Evolutionary conservation across 148 eudicot genomes (phyloP).

Genomic region (Fagopyrum esculentum): DNA sequence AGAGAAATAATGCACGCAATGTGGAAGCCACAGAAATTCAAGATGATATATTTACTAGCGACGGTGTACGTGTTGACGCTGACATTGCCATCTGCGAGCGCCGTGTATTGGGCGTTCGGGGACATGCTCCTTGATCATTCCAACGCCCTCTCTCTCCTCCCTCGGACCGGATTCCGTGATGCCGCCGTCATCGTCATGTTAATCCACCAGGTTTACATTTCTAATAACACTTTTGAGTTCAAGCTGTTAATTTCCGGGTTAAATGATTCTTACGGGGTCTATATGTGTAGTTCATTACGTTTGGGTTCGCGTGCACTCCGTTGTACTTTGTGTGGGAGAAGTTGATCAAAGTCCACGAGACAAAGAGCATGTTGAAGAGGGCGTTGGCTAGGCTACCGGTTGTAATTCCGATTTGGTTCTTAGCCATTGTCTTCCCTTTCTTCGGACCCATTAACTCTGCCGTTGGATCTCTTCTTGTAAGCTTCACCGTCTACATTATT

Average conservation of each 20-base stretch:
- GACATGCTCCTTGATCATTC: constrained; percentile 60
- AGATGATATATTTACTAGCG: constrained; percentile 57
- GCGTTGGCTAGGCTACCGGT: constrained; percentile 72
- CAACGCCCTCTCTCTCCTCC: constrained; percentile 66
- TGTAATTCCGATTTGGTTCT: constrained; percentile 73
- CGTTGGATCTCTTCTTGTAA: constrained; percentile 74
- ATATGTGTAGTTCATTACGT: constrained; percentile 61
- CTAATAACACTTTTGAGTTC: constrained; percentile 1
- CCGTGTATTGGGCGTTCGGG: constrained; percentile 87
- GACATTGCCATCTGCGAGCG: constrained; percentile 76
- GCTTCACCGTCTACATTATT: constrained; percentile 82
- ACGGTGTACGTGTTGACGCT: constrained; percentile 71
- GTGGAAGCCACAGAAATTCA: constrained; percentile 90
- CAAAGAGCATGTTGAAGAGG: constrained; percentile 51
- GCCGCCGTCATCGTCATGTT: constrained; percentile 72
- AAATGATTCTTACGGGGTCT: neutral
- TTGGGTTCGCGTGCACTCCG: constrained; percentile 87
- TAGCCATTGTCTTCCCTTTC: constrained; percentile 79
- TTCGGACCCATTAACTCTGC: constrained; percentile 92
- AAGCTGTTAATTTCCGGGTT: no score
- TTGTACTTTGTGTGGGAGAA: constrained; percentile 86
- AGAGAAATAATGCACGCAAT: constrained; percentile 89
- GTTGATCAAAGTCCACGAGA: constrained; percentile 52
- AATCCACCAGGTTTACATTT: constrained; percentile 44
- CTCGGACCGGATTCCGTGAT: constrained; percentile 54